Evolutionary conservation across 1,284 basidiomycete genomes (phyloP).

Genomic region (Tremellales sp.): DNA sequence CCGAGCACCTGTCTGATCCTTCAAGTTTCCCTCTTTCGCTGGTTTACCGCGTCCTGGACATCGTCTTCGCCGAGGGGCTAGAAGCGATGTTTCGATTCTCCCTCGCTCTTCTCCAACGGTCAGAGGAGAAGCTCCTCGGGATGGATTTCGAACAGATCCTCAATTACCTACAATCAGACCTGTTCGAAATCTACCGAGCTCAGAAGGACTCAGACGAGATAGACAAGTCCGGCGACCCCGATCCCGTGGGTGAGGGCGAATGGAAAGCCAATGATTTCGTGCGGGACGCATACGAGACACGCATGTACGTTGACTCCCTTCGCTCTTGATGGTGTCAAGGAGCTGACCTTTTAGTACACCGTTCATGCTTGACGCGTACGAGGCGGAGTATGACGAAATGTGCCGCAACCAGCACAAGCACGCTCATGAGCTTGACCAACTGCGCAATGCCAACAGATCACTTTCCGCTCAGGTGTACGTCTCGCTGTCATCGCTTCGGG

Average conservation of each 20-base stretch:
- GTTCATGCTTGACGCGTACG: slow-evolving; percentile 85
- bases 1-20: slow-evolving; percentile 2
- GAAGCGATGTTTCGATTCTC: slow-evolving; percentile 97
- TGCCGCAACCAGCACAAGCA: slow-evolving; percentile 67
- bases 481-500: neutral
- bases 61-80: slow-evolving; percentile 88
- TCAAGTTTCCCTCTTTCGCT: slow-evolving; percentile 87
- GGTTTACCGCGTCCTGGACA: slow-evolving; percentile 82
- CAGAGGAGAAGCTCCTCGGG: slow-evolving; percentile 70
- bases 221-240: slow-evolving; percentile 5
- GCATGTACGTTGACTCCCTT: slow-evolving; percentile 53
- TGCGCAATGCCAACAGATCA: slow-evolving; percentile 70
- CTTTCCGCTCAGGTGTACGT: slow-evolving; percentile 75
- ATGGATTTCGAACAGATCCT: slow-evolving; percentile 88
- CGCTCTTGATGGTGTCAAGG: neutral
- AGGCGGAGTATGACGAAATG: slow-evolving; percentile 77
- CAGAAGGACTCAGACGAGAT: slow-evolving; percentile 4
- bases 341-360: slow-evolving; percentile 57
- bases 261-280: slow-evolving; percentile 80
- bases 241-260: slow-evolving; percentile 23
- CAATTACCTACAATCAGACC: slow-evolving; percentile 67
- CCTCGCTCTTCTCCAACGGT: slow-evolving; percentile 77
- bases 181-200: slow-evolving; percentile 71
- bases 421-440: slow-evolving; percentile 64
- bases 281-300: slow-evolving; percentile 71